Conservation (phyloP, 2,329 filamentous ascomycete species). For the Ophiostoma triangulosporum region DNA sequence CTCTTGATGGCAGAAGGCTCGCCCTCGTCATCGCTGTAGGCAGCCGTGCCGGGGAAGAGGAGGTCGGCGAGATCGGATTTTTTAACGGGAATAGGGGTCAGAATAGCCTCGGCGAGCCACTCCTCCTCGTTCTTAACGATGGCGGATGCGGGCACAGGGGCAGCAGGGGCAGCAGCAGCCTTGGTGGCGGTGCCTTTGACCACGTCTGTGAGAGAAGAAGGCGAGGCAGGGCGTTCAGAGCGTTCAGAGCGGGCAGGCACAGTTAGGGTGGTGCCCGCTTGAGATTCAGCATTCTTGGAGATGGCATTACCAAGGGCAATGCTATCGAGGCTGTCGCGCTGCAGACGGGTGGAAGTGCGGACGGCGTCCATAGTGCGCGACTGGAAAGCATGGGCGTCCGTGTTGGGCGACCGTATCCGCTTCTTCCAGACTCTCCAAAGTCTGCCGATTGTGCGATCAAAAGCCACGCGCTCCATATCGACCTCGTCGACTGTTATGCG, state of each 20-base stretch:
- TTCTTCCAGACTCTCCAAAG: slow-evolving; percentile 96
- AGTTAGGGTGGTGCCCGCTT: neutral
- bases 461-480: slow-evolving; percentile 84
- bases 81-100: slow-evolving; percentile 54
- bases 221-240: neutral
- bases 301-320: slow-evolving; percentile 25
- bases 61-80: slow-evolving; percentile 66
- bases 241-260: neutral
- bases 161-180: neutral
- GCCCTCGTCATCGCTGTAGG: slow-evolving; percentile 52
- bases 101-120: slow-evolving; percentile 32
- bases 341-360: slow-evolving; percentile 21
- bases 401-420: slow-evolving; percentile 47
- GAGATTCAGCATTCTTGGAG: slow-evolving; percentile 10
- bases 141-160: neutral
- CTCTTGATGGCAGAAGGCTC: slow-evolving; percentile 10
- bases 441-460: slow-evolving; percentile 76
- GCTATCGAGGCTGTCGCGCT: slow-evolving; percentile 27
- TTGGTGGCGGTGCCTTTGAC: neutral
- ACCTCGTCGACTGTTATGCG: slow-evolving; percentile 73
- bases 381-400: slow-evolving; percentile 31
- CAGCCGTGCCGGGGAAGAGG: slow-evolving; percentile 57
- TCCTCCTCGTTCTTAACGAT: slow-evolving; percentile 22
- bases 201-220: neutral
- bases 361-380: slow-evolving; percentile 35